Base-by-base conservation (phyloP, 805 yeast genomes). In the Saccharomycopsis lassenensis region DNA sequence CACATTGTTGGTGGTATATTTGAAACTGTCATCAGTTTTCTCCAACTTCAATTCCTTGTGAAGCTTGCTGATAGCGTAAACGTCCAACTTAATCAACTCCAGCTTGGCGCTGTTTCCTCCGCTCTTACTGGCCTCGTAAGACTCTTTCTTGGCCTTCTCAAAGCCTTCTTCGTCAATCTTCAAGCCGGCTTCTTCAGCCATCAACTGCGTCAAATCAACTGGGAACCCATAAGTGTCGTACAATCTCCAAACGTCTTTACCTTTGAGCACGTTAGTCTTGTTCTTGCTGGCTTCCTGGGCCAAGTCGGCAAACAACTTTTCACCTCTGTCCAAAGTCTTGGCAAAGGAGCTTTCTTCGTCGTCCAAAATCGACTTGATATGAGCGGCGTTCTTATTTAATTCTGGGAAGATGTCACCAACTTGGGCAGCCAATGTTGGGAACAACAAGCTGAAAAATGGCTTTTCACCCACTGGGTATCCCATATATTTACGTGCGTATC, bases 151-250 rank as follows among this genome's bases (percentile, higher is more conserved):
- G 33, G 98, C 97, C 48, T 73, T 73, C 60, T 87, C 96, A 54
- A 91, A 91, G 24, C 84, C 97, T 34, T 66, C 77, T 56, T 86
- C 94, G 57, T 91, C 96, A 46, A 91, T 89, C 51, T 76, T 78
- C 50, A 91, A 71, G 14, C 94, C 94, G 41, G 91, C 84, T 62
- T 91, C 99, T 61, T 89, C 97, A 31, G 98, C 98, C 99, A 91
- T 91, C 56, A 91, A 71, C 57, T 95, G 77, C 21, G 99, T 91
- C 55, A 91, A 72, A 62, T 91, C 99, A 39, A 86, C 96, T 25
- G 99, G 99, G 81, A 91, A 91, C 41, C 99, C 99, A 55, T 89
- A 91, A 8, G 99, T 91, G 52, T 91, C 99, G 52, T 91, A 91
- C 50, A 91, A 68, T 63, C 99, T 76, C 99, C 99, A 91, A 26